Base-by-base conservation (phyloP, 805 yeast species). In the Brettanomyces naardenensis region DNA sequence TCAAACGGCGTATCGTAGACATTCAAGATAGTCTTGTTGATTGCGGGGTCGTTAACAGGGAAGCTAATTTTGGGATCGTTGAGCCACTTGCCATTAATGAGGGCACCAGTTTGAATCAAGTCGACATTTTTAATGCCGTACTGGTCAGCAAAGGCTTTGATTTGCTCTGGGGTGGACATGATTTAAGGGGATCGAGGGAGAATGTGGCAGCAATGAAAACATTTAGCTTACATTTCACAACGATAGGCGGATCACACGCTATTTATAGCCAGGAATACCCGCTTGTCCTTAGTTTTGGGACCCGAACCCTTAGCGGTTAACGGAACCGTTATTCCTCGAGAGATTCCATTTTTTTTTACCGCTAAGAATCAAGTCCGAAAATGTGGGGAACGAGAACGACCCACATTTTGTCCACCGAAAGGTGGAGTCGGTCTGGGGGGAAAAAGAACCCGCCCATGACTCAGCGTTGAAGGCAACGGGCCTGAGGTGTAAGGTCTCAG, bases 1-100 rank as follows among this genome's bases (percentile, higher is more conserved):
- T 74, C 81, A 4, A 64, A 54, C 9, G 58, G 54, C 9, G 69
- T 59, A 25, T 81, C 77, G 7, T 83, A 73, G 3, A 82, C 81
- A 3, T 65, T 60, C 5, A 77, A 71, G 19, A 78, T 48, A 13
- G 65, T 61, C 15, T 68, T 68, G 18, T 64, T 68, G 19, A 71
- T 68, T 0, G 94, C 94, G 4, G 97, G 97, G 56, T 90, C 86
- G 11, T 60, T 57, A 14, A 89, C 94, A 3, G 67, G 61, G 56
- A 87, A 88, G 3, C 68, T 58, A 14, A 65, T 62, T 11, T 66
- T 56, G 5, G 72, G 59, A 19, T 47, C 36, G 10, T 41, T 27
- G 25, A 75, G 55, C 95, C 95, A 88, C 48, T 77, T 63, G 29
- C 95, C 95, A 50, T 84, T 76, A 56, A 85, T 65, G 46, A 63